A percentile compares a stretch with the other conserved stretches of the same genome.
These are phyloP conservation scores for Vanrija sp. DNA, from an alignment of 1,284 basidiomycete species.

Conservation along the genomic window DNA sequence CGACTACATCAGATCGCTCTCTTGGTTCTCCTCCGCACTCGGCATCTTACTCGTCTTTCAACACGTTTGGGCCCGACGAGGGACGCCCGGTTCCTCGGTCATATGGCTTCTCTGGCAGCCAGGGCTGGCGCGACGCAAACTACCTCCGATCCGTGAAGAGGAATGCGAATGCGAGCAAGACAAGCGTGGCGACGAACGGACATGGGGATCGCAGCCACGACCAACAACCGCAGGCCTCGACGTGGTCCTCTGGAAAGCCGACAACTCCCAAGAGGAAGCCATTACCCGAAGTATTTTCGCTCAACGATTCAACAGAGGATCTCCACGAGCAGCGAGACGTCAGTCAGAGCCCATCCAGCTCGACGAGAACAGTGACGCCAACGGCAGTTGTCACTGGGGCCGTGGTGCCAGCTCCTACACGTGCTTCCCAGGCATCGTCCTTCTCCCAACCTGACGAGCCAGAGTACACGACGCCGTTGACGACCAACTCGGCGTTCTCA, in stretches of 20 bases:
- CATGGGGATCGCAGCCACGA: too few relatives aligned
- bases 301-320: neutral
- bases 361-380: neutral
- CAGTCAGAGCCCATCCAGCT: neutral
- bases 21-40: constrained; percentile 25
- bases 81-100: constrained; percentile 18
- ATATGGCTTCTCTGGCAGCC: constrained; percentile 39
- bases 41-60: constrained; percentile 29
- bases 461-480: neutral
- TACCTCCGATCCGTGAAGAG: constrained; percentile 36
- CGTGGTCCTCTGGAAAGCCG: too few relatives aligned
- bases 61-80: constrained; percentile 23
- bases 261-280: too few relatives aligned
- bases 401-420: neutral
- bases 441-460: neutral
- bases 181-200: neutral
- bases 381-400: too few relatives aligned
- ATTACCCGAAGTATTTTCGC: too few relatives aligned
- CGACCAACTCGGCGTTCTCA: neutral
- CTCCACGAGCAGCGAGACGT: neutral
- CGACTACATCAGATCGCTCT: neutral
- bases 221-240: too few relatives aligned
- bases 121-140: constrained; percentile 34
- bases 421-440: neutral
- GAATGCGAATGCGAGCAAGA: constrained; percentile 2